phyloP scores from a whole-genome alignment of 2,329 filamentous ascomycete genomes.

The Myotisia sp. region DNA sequence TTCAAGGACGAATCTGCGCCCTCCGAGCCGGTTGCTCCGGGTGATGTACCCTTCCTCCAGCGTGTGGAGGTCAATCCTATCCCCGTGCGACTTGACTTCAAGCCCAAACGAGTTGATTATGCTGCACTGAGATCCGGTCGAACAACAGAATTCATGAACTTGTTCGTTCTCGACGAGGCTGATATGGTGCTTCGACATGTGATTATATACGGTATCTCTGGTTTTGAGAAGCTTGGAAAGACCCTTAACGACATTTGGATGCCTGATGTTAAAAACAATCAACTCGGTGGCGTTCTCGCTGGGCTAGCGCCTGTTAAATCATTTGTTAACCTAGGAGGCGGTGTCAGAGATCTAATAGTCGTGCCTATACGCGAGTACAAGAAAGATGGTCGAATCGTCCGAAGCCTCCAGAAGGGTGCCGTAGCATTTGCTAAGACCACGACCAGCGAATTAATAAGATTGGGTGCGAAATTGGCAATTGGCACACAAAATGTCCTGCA shows the following conservation, averaged over 20 bases:
- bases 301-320: conserved; percentile 82
- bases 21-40: conserved; percentile 33
- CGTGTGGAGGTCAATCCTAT: conserved; percentile 75
- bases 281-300: conserved; percentile 75
- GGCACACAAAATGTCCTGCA: conserved; percentile 89
- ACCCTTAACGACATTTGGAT: conserved; percentile 94
- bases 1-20: conserved; percentile 65
- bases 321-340: conserved; percentile 78
- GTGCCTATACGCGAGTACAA: conserved; percentile 84
- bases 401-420: conserved; percentile 83
- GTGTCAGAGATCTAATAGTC: conserved; percentile 71
- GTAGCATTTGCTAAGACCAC: conserved; percentile 84
- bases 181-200: conserved; percentile 74
- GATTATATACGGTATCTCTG: conserved; percentile 82
- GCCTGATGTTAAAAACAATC: conserved; percentile 78
- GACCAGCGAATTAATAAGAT: conserved; percentile 80
- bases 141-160: conserved; percentile 98
- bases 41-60: conserved; percentile 75
- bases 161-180: conserved; percentile 78
- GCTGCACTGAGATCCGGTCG: conserved; percentile 79
- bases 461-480: conserved; percentile 86
- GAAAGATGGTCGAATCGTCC: conserved; percentile 83
- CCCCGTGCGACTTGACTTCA: conserved; percentile 82
- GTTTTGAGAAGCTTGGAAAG: conserved; percentile 79
- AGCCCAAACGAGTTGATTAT: conserved; percentile 96